These are phyloP conservation scores for Aspergillus latus DNA, from an alignment of 2,329 filamentous ascomycete species.

Conservation along the genomic window DNA sequence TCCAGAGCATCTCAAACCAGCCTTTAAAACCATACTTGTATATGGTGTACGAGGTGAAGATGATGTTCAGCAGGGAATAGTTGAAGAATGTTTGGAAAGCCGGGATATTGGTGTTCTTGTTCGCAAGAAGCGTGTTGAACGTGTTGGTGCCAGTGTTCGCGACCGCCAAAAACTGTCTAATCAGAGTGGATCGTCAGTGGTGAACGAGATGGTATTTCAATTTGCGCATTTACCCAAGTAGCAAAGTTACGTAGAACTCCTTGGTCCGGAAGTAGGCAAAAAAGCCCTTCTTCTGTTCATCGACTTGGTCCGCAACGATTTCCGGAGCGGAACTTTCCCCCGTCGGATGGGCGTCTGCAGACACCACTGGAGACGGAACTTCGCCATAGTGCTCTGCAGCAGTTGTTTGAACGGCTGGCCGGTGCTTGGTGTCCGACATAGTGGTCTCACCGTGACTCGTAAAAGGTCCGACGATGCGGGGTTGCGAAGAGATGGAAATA, in stretches of 20 bases:
- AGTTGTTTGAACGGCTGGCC: constrained; percentile 26
- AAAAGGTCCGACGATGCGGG: neutral
- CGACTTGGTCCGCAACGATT: constrained; percentile 39
- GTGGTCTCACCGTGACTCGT: neutral
- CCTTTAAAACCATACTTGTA: constrained; percentile 74
- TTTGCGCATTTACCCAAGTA: constrained; percentile 60
- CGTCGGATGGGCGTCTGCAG: constrained; percentile 16
- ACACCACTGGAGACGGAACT: constrained; percentile 19
- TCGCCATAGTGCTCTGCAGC: constrained; percentile 14
- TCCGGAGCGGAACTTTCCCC: constrained; percentile 20
- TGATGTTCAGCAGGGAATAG: constrained; percentile 77
- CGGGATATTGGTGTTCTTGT: constrained; percentile 73
- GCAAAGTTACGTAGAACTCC: constrained; percentile 84
- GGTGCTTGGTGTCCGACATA: constrained; percentile 32
- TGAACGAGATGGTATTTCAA: neutral
- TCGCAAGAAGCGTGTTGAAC: constrained; percentile 72
- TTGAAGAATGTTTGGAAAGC: constrained; percentile 97
- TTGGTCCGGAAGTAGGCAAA: constrained; percentile 74
- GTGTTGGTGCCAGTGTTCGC: constrained; percentile 94
- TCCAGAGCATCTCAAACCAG: constrained; percentile 63
- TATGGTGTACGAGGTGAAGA: constrained; percentile 79
- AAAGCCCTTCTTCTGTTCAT: constrained; percentile 48
- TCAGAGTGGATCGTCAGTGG: constrained; percentile 12
- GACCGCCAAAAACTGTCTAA: constrained; percentile 74
- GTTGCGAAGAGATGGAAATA: neutral